Conservation (phyloP, 805 yeast genomes). For the Jamesozyma jinghongensis region DNA sequence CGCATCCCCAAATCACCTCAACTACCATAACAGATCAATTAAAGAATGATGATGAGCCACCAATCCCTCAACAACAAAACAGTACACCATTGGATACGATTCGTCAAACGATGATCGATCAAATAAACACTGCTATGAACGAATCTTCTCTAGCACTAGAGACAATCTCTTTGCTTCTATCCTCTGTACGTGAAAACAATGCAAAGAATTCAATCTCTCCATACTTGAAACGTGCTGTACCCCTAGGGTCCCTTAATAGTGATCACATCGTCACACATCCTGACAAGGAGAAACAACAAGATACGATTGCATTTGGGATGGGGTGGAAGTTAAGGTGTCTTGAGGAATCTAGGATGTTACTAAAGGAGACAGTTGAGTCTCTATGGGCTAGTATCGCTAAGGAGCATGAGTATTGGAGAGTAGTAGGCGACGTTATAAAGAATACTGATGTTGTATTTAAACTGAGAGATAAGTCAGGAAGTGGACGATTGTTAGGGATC, state of each 20-base stretch:
- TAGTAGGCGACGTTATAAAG: conserved; percentile 25
- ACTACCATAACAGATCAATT: not conserved
- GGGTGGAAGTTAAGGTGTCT: conserved; percentile 85
- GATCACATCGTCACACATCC: conserved; percentile 27
- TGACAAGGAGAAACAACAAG: conserved; percentile 17
- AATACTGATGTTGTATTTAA: conserved; percentile 42
- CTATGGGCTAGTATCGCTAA: conserved; percentile 45
- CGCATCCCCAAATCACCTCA: not conserved
- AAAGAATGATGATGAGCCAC: not conserved
- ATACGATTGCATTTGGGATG: conserved; percentile 25
- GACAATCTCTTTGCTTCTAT: conserved; percentile 72
- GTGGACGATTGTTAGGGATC: conserved; percentile 56
- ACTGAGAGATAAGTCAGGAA: conserved; percentile 45
- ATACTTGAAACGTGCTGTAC: conserved; percentile 61
- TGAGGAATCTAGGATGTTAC: conserved; percentile 41
- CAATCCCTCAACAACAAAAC: not conserved
- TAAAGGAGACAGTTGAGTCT: conserved; percentile 43
- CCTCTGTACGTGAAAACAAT: conserved; percentile 75
- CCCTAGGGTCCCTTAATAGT: conserved; percentile 61
- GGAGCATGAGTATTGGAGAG: conserved; percentile 55
- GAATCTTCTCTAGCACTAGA: conserved; percentile 85
- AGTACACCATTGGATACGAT: conserved; percentile 25
- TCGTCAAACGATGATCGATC: conserved; percentile 44
- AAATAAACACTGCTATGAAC: conserved; percentile 62
- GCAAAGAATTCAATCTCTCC: conserved; percentile 86